Evolutionary conservation across 1,284 basidiomycete genomes (phyloP), one percentile per base, ranked within the genome.

Genomic region (Cerioporus squamosus): DNA sequence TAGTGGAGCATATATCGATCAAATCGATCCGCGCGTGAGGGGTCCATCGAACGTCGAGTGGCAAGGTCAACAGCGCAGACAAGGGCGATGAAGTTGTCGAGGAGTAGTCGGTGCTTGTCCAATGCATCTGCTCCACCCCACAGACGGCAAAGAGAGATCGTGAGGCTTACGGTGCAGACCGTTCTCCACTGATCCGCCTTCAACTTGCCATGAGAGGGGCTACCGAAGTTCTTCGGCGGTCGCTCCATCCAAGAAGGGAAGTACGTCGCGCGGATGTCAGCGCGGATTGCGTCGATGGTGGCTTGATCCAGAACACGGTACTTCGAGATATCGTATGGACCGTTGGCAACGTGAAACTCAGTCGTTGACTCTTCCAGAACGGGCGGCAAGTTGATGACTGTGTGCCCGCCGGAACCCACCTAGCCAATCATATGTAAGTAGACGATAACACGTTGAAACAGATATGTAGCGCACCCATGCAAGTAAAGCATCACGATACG

Each of bases 1-100:
- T 79, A 79, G 7, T 31, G 26, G 0, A 51, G 50, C 57, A 77
- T 75, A 42, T 72, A 60, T 4, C 42, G 6, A 18, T 74, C 67
- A 74, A 63, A 60, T 10, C 10, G 23, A 4, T 48, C 8, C 1
- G 36, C 33, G 51, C 65, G 42, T 26, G 17, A 44, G 3, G 38
- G 0, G 17, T 20, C 18, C 53, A 55, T 60, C 4, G 58, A 44
- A 9, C 45, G 29, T 2, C 53, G 53, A n/a, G 58, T 52, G 1
- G 53, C 58, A 0, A 60, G 45, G 17, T 60, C 58, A 2, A 60
- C 53, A 1, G 53, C 53, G 2, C n/a, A 15, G 5, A 52, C 42
- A 2, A 60, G 58, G 31, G 52, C 23, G 2, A 60, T 5, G 38
- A 51, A 51, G 49, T 51, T 51, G 14, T 42, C n/a, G 5, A 55